Conservation (phyloP, 176 grass and related monocot genomes). For the Zea mays region DNA sequence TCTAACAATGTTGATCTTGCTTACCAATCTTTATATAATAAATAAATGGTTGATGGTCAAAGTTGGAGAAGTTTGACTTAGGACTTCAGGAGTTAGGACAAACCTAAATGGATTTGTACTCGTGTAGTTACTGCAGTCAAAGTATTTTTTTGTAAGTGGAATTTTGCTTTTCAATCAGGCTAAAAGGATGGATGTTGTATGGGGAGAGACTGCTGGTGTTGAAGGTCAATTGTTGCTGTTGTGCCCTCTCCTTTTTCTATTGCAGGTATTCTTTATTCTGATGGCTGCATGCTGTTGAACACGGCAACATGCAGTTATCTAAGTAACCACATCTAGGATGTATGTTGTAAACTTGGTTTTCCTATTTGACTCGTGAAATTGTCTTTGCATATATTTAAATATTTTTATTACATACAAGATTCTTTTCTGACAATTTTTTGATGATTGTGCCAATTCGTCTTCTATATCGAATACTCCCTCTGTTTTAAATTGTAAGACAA, state of each 20-base stretch:
- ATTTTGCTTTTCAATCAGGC: slow-evolving; percentile 54
- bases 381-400: not conserved
- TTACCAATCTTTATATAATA: not conserved
- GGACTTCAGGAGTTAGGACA: not conserved
- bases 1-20: slow-evolving; percentile 48
- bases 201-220: slow-evolving; percentile 99
- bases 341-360: not conserved
- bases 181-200: slow-evolving; percentile 98
- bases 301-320: no score
- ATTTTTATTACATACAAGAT: no score
- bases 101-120: not conserved
- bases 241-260: slow-evolving; percentile 81
- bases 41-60: not conserved
- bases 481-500: no score
- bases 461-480: slow-evolving; percentile 23
- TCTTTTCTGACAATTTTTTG: slow-evolving; percentile 8
- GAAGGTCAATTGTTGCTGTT: slow-evolving; percentile 93
- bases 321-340: not conserved
- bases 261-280: slow-evolving; percentile 66
- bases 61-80: not conserved
- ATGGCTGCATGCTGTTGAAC: slow-evolving; percentile 1
- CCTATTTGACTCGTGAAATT: not conserved
- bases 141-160: not conserved
- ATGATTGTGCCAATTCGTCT: not conserved
- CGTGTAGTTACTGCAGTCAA: slow-evolving; percentile 1